These are phyloP conservation scores for Pyrenochaeta sp. DNA, from an alignment of 2,329 filamentous ascomycete genomes.

Conservation along the genomic window DNA sequence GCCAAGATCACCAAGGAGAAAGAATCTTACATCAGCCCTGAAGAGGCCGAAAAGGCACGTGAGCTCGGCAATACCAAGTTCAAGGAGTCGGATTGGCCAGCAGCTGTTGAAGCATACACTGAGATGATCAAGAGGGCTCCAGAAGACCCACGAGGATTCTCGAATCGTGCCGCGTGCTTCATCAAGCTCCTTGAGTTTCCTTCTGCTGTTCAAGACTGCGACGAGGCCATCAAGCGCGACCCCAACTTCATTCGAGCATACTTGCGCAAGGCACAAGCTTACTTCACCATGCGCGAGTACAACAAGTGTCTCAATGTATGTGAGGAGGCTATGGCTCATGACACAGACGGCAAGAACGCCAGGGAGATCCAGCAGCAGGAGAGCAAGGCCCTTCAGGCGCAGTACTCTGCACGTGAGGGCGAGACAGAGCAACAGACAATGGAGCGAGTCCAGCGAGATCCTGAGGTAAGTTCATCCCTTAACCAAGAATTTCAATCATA, in stretches of 20 bases:
- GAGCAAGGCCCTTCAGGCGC: slow-evolving; percentile 88
- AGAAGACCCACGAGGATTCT: slow-evolving; percentile 91
- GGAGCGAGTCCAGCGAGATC: slow-evolving; percentile 87
- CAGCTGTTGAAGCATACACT: slow-evolving; percentile 88
- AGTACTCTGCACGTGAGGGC: slow-evolving; percentile 89
- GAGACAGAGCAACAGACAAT: slow-evolving; percentile 97
- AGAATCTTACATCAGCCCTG: slow-evolving; percentile 84
- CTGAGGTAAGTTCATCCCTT: slow-evolving; percentile 71
- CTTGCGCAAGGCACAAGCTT: slow-evolving; percentile 93
- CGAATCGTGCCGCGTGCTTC: slow-evolving; percentile 95
- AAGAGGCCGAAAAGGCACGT: slow-evolving; percentile 92
- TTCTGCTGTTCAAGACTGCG: slow-evolving; percentile 89
- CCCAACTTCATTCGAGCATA: slow-evolving; percentile 94
- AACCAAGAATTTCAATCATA: neutral
- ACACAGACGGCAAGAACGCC: slow-evolving; percentile 79
- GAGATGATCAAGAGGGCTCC: slow-evolving; percentile 98
- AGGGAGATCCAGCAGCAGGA: slow-evolving; percentile 94
- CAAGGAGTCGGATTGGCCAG: slow-evolving; percentile 95
- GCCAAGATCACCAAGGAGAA: slow-evolving; percentile 77
- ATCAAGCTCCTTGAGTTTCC: slow-evolving; percentile 98
- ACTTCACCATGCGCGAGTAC: slow-evolving; percentile 98
- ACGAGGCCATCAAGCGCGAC: slow-evolving; percentile 89
- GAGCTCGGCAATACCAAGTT: slow-evolving; percentile 96
- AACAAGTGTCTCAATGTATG: slow-evolving; percentile 92
- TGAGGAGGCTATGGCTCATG: slow-evolving; percentile 78